Evolutionary conservation across 345 rosid genomes (phyloP).

Genomic region (Gossypioides kirkii): DNA sequence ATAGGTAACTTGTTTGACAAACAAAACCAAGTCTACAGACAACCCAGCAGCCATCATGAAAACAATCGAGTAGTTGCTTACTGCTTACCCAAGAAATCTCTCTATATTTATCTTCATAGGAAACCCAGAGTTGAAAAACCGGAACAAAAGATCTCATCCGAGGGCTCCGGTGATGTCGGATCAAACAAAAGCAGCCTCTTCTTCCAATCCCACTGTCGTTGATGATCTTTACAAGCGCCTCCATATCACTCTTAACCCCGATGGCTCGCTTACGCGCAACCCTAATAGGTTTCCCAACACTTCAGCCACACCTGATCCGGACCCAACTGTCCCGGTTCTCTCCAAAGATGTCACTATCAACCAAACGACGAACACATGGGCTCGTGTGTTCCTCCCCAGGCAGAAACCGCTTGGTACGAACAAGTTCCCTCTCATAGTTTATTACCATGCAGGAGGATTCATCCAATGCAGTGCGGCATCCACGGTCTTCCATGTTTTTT

Average conservation of each 20-base stretch:
- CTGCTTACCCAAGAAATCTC: not conserved
- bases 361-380: constrained; percentile 21
- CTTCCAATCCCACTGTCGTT: constrained; percentile 2
- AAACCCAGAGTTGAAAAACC: not conserved
- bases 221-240: constrained; percentile 30
- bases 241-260: constrained; percentile 24
- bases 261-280: constrained; percentile 34
- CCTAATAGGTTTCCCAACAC: constrained; percentile 6
- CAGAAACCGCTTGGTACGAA: not conserved
- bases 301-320: constrained; percentile 23
- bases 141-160: not conserved
- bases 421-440: constrained; percentile 53
- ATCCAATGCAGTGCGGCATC: constrained; percentile 32
- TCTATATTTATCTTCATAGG: not conserved
- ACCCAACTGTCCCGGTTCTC: constrained; percentile 11
- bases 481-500: constrained; percentile 19
- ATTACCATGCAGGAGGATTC: constrained; percentile 67
- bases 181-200: not conserved
- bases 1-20: constrained; percentile 7
- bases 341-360: constrained; percentile 34
- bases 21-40: not conserved
- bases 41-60: not conserved
- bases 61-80: not conserved
- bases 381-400: constrained; percentile 31
- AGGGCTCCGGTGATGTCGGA: not conserved